Evolutionary conservation across 1,139 yeast species (phyloP).

Genomic region (Candida tropicalis): DNA sequence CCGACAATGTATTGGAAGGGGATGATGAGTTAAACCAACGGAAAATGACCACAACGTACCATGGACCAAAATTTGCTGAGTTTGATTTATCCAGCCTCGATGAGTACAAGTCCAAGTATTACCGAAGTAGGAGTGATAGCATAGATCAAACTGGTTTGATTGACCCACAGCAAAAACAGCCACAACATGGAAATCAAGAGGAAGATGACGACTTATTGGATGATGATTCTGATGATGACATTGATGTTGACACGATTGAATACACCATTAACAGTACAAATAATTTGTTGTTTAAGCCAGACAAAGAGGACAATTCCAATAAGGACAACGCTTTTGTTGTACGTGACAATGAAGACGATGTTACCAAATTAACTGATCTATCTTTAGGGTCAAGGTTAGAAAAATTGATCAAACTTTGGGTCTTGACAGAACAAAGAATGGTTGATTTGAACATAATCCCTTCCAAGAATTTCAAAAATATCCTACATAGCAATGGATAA

Average conservation of each 20-base stretch:
- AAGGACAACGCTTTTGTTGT: conserved; percentile 4
- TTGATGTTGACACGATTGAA: conserved; percentile 12
- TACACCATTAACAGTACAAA: conserved; percentile 13
- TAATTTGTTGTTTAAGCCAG: not conserved
- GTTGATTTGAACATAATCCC: conserved; percentile 38
- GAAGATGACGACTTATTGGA: conserved; percentile 14
- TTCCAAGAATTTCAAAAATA: conserved; percentile 25
- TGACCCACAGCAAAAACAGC: not conserved
- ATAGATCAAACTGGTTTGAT: not conserved
- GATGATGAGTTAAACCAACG: conserved; percentile 8
- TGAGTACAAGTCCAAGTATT: conserved; percentile 7
- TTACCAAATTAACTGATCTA: conserved; percentile 26
- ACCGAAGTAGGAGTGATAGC: not conserved
- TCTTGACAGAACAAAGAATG: conserved; percentile 58
- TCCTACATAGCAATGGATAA: not conserved
- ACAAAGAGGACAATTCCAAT: not conserved
- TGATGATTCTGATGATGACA: conserved; percentile 13
- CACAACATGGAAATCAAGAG: conserved; percentile 6
- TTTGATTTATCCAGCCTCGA: conserved; percentile 20
- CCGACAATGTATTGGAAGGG: conserved; percentile 6
- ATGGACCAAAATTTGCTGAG: conserved; percentile 21
- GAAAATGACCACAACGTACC: conserved; percentile 15
- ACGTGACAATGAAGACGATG: conserved; percentile 29
- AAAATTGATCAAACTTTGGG: conserved; percentile 60
- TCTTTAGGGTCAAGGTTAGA: conserved; percentile 53